A percentile compares a stretch with the other conserved stretches of the same genome.
phyloP scores from a whole-genome alignment of 23 red algal species.

The Gracilaria gracilis region DNA sequence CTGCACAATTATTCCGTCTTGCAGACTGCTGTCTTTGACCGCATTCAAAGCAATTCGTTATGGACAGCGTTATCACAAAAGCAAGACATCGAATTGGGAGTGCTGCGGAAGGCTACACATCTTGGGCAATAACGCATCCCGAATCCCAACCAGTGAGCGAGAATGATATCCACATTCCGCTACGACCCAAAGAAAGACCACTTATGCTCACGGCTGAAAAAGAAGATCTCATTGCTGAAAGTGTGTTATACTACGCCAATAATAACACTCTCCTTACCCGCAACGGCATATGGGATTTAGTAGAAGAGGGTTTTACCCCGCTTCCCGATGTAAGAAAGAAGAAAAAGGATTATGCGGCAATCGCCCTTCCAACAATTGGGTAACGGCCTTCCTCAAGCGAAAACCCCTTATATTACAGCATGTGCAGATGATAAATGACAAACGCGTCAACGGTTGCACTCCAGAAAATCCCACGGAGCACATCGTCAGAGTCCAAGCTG shows the following conservation, averaged over 20 bases:
- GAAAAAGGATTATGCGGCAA: not conserved
- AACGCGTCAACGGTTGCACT: conserved; percentile 4
- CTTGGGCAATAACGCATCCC: not conserved
- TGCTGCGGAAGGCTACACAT: not conserved
- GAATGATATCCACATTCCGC: conserved; percentile 2
- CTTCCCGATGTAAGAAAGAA: not conserved
- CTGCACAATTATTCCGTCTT: not conserved
- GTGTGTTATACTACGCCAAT: conserved; percentile 8
- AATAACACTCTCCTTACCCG: not conserved
- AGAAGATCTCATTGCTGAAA: not conserved
- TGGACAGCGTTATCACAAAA: conserved; percentile 11
- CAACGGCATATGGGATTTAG: not conserved
- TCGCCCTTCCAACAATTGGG: conserved; percentile 34
- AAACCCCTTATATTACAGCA: not conserved
- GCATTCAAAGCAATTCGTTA: not conserved
- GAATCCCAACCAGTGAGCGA: not conserved
- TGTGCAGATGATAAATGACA: conserved; percentile 21
- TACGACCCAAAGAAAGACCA: not conserved
- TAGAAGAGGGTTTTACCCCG: not conserved
- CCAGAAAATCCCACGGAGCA: conserved; percentile 3
- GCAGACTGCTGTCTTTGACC: conserved; percentile 30
- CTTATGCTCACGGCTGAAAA: not conserved
- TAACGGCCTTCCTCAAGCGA: not conserved
- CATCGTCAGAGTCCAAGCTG: conserved; percentile 2
- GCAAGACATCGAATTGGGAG: not conserved